Conservation (phyloP, 106 monocot species). For the Xerophyta viscosa region DNA sequence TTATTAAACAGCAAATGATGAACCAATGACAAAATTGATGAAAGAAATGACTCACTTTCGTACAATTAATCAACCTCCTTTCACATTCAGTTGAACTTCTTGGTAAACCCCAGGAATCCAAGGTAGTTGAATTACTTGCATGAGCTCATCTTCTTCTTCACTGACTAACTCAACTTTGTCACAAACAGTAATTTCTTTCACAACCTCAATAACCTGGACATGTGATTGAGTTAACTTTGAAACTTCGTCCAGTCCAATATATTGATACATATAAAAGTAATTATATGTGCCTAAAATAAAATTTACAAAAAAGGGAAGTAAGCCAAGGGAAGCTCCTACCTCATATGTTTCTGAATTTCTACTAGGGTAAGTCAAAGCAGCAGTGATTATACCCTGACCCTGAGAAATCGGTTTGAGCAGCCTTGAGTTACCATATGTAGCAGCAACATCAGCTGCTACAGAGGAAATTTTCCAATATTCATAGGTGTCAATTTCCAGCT, state of each 20-base stretch:
- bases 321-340: slow-evolving; percentile 23
- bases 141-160: slow-evolving; percentile 16
- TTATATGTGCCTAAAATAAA: no score
- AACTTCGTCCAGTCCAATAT: no score
- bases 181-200: slow-evolving; percentile 70
- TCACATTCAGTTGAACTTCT: slow-evolving; percentile 55
- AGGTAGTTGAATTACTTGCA: slow-evolving; percentile 53
- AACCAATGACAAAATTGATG: background rate
- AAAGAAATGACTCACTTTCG: background rate
- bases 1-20: background rate
- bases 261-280: no score
- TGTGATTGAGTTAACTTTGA: slow-evolving; percentile 2
- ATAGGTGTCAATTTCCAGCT: slow-evolving; percentile 32
- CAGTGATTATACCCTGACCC: slow-evolving; percentile 58
- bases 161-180: slow-evolving; percentile 49
- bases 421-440: slow-evolving; percentile 41
- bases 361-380: slow-evolving; percentile 55
- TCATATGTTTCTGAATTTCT: slow-evolving; percentile 31
- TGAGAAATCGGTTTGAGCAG: slow-evolving; percentile 50
- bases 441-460: slow-evolving; percentile 22
- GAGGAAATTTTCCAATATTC: slow-evolving; percentile 43
- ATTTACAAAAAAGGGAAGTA: background rate
- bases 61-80: slow-evolving; percentile 51
- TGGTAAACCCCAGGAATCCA: slow-evolving; percentile 84
- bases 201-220: slow-evolving; percentile 57